Conservation (phyloP, 768 basidiomycete species). For the Dioszegia aurantiaca region DNA sequence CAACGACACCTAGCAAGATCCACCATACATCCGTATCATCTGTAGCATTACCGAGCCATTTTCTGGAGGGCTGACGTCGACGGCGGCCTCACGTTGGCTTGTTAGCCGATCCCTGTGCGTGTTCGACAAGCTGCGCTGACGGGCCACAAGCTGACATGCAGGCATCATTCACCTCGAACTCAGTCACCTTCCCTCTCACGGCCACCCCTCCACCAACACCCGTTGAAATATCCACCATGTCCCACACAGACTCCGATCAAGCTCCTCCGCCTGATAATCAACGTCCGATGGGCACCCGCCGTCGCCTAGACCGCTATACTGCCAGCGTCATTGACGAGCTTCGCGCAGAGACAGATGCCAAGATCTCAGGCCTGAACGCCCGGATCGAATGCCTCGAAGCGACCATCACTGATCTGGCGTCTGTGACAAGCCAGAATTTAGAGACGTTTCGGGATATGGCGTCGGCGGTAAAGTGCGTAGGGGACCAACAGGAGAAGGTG, state of each 20-base stretch:
- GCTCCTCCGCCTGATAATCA: neutral
- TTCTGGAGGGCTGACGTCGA: too few species aligned
- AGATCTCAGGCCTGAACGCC: neutral
- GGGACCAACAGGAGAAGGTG: neutral
- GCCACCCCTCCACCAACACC: neutral
- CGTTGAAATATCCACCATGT: too few species aligned
- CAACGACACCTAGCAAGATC: too few species aligned
- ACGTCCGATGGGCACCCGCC: too few species aligned
- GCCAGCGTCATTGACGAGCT: neutral
- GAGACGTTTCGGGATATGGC: neutral
- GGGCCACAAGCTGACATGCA: too few species aligned
- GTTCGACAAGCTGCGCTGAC: too few species aligned
- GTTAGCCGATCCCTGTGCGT: too few species aligned
- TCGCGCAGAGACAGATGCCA: neutral
- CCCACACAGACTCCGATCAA: neutral
- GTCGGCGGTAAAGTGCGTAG: neutral
- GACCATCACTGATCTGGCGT: neutral
- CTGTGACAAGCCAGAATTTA: neutral
- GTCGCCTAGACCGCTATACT: constrained; percentile 8
- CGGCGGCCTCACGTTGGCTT: too few species aligned
- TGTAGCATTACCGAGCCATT: too few species aligned
- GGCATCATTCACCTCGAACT: too few species aligned
- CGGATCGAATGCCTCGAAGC: neutral
- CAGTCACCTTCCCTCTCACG: too few species aligned
- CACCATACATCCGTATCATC: too few species aligned